phyloP scores from a whole-genome alignment of 2,329 filamentous ascomycete species.

The Aspergillus fumigatus region DNA sequence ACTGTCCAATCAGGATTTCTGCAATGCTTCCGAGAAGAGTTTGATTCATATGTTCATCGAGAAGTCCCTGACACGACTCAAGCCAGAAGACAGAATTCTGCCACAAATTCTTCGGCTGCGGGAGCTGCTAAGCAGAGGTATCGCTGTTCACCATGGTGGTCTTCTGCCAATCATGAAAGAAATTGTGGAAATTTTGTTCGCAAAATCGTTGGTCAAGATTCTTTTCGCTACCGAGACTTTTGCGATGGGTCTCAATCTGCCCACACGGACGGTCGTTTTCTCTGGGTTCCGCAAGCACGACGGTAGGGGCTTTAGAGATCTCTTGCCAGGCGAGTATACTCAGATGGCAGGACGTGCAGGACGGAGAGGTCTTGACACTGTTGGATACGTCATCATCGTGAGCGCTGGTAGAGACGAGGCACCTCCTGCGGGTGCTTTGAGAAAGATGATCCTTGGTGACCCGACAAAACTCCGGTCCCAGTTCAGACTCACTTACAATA shows the following conservation, averaged over 20 bases:
- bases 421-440: constrained; percentile 74
- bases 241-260: constrained; percentile 94
- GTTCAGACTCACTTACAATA: constrained; percentile 97
- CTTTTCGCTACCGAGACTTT: constrained; percentile 98
- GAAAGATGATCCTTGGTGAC: constrained; percentile 93
- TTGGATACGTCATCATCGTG: constrained; percentile 93
- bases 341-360: constrained; percentile 97
- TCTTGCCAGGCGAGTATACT: constrained; percentile 93
- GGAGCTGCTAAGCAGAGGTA: constrained; percentile 79
- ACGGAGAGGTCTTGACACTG: constrained; percentile 83
- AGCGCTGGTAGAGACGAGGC: constrained; percentile 76
- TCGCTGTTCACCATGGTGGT: constrained; percentile 94
- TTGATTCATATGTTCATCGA: constrained; percentile 97
- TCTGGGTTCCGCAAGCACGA: constrained; percentile 97
- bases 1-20: constrained; percentile 91
- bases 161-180: constrained; percentile 96
- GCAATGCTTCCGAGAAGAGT: constrained; percentile 89
- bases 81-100: constrained; percentile 81
- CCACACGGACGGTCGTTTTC: constrained; percentile 94
- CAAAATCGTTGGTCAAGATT: constrained; percentile 90
- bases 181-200: constrained; percentile 93
- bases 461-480: constrained; percentile 94
- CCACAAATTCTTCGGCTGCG: constrained; percentile 86
- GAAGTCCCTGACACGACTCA: constrained; percentile 85
- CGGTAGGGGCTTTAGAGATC: constrained; percentile 82